Percentiles rank a stretch among this genome's conserved stretches.
Evolutionary conservation across 139 green algal species (phyloP).

Genomic region (Chlorella vulgaris): DNA sequence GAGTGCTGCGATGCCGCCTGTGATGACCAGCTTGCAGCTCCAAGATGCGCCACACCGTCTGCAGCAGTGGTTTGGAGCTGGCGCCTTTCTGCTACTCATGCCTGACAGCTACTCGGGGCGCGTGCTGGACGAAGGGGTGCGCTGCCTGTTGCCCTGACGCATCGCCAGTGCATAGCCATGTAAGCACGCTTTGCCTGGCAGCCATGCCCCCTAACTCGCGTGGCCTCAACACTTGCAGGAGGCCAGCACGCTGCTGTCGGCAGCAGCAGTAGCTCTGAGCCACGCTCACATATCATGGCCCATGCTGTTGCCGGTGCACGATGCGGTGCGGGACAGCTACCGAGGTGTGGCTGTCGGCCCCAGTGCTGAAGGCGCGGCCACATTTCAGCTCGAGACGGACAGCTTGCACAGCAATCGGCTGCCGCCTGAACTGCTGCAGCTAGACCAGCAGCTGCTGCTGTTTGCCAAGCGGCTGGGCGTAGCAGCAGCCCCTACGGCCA

Average conservation of each 20-base stretch:
- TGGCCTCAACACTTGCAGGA: constrained; percentile 57
- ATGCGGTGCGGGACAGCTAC: constrained; percentile 73
- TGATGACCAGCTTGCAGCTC: not conserved
- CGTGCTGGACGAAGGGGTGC: constrained; percentile 60
- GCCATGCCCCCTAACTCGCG: not conserved
- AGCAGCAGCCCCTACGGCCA: constrained; percentile 35
- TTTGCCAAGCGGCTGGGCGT: constrained; percentile 62
- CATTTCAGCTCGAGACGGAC: constrained; percentile 54
- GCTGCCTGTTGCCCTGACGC: not conserved
- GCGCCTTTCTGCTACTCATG: constrained; percentile 66
- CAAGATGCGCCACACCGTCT: constrained; percentile 56
- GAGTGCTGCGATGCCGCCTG: not conserved
- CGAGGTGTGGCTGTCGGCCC: constrained; percentile 50
- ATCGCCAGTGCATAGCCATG: not conserved
- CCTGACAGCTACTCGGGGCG: constrained; percentile 72
- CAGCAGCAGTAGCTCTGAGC: constrained; percentile 54
- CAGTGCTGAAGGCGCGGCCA: not conserved
- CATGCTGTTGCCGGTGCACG: constrained; percentile 77
- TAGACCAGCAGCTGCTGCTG: constrained; percentile 56
- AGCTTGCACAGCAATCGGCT: constrained; percentile 63
- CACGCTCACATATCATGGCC: constrained; percentile 53
- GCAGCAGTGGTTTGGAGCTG: constrained; percentile 78
- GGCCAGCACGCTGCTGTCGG: constrained; percentile 64
- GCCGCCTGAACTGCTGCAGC: constrained; percentile 36
- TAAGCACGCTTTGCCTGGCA: not conserved